Conservation (phyloP, 2,329 filamentous ascomycete species). For the Penicillium occitanis region DNA sequence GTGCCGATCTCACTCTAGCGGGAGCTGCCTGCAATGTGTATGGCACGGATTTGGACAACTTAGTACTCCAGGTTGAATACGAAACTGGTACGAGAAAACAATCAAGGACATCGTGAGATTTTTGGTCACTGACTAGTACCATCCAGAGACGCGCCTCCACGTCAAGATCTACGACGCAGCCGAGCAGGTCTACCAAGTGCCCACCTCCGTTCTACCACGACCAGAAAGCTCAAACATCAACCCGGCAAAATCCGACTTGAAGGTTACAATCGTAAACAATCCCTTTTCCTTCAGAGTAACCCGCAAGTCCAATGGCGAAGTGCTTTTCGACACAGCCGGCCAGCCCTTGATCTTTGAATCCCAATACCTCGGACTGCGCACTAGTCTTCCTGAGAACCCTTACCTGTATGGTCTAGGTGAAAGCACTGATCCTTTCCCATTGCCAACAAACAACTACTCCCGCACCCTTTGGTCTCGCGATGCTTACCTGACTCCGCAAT, state of each 20-base stretch:
- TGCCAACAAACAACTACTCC: constrained; percentile 68
- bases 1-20: constrained; percentile 67
- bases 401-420: constrained; percentile 78
- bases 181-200: constrained; percentile 73
- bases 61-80: constrained; percentile 62
- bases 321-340: constrained; percentile 68
- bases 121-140: not conserved
- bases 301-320: constrained; percentile 33
- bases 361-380: constrained; percentile 73
- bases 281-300: constrained; percentile 69
- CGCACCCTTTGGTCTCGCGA: constrained; percentile 71
- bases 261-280: constrained; percentile 53
- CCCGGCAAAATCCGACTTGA: constrained; percentile 44
- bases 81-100: constrained; percentile 50
- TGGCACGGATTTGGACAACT: constrained; percentile 56
- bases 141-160: constrained; percentile 59
- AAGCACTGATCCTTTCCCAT: constrained; percentile 68
- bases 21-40: constrained; percentile 64
- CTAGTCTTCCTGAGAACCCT: constrained; percentile 65
- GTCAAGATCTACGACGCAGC: constrained; percentile 70
- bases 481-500: constrained; percentile 60
- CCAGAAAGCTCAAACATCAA: constrained; percentile 49
- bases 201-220: constrained; percentile 65
- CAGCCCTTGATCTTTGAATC: constrained; percentile 70
- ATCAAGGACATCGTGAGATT: constrained; percentile 20